Base-by-base conservation (phyloP, 305 asterid genomes). In the Solanum chacoense region DNA sequence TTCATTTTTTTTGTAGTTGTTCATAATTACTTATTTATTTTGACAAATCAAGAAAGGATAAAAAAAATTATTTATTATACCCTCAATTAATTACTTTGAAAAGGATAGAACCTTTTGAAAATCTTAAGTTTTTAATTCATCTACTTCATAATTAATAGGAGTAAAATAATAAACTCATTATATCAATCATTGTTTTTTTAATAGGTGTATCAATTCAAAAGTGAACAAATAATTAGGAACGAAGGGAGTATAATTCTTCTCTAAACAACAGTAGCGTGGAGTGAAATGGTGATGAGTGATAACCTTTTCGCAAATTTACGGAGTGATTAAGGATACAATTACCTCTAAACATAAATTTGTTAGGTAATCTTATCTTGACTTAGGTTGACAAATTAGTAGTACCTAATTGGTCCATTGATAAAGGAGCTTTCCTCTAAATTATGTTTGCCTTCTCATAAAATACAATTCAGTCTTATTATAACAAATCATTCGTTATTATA, bases 11-110 rank as follows among this genome's bases (percentile, higher is more conserved):
- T 40, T 11, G 11, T 38, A 0, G 13, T 40, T 11, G 0, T 11
- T 40, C 50, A 11, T 40, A 40, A 40, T 40, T 40, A 0, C 0
- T 38, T 38, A 2, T 38, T 14, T 0, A 38, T 38, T 38, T 40
- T 40, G 0, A 40, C 5, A 0, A 40, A 11, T 40, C 2, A 40
- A 40, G 2, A 38, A 38, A 38, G 14, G 14, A 38, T 0, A 38
- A 38, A 38, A 38, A 11, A 11, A 0, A 1, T 11, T 38, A 38
- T 5, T 38, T 38, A 38, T 0, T 38, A 3, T 38, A 38, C 0
- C 14, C 45, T 38, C 45, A 38, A 38, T 38, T 38, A 38, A 38
- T 38, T 38, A 38, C 5, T 38, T 38, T 38, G 0, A 38, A 38
- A 38, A 38, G 11, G 14, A 1, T 38, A 11, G 45, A 38, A 38